A percentile compares a stretch with the other conserved stretches of the same genome.
These are phyloP conservation scores for Pulveroboletus sp. DNA, from an alignment of 768 basidiomycete species.

Conservation along the genomic window DNA sequence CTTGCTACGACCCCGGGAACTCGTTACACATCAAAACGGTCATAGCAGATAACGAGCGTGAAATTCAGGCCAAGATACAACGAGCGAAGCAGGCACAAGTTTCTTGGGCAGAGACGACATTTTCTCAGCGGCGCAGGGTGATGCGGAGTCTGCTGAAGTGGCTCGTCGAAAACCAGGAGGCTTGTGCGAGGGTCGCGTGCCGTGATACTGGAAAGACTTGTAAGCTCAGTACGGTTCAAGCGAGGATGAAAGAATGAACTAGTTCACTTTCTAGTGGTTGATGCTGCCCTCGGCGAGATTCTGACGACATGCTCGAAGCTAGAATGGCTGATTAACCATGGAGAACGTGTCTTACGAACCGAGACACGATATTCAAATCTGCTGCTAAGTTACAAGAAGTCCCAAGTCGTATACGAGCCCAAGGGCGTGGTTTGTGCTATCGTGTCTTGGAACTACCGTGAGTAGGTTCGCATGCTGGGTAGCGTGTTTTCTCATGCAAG, in stretches of 20 bases:
- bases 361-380: slow-evolving; percentile 64
- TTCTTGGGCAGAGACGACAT: slow-evolving; percentile 70
- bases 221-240: slow-evolving; percentile 35
- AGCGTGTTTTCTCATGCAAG: neutral
- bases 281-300: slow-evolving; percentile 92
- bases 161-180: slow-evolving; percentile 87
- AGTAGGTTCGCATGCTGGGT: slow-evolving; percentile 15
- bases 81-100: slow-evolving; percentile 63
- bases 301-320: slow-evolving; percentile 92
- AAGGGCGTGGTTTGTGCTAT: slow-evolving; percentile 89
- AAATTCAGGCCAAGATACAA: slow-evolving; percentile 70
- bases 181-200: slow-evolving; percentile 81
- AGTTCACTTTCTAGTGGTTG: slow-evolving; percentile 57
- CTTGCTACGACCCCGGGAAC: slow-evolving; percentile 89
- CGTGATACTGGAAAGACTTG: slow-evolving; percentile 95
- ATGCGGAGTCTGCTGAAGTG: slow-evolving; percentile 85
- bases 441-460: slow-evolving; percentile 95
- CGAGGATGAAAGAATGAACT: neutral
- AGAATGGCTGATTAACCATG: slow-evolving; percentile 86
- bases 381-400: slow-evolving; percentile 71
- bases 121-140: slow-evolving; percentile 75
- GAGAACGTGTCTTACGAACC: slow-evolving; percentile 70
- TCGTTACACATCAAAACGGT: slow-evolving; percentile 75
- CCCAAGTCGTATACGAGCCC: slow-evolving; percentile 82
- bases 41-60: slow-evolving; percentile 65